These are phyloP conservation scores for Climacium dendroides DNA, from an alignment of 225 moss, liverwort and hornwort genomes.

Conservation along the genomic window DNA sequence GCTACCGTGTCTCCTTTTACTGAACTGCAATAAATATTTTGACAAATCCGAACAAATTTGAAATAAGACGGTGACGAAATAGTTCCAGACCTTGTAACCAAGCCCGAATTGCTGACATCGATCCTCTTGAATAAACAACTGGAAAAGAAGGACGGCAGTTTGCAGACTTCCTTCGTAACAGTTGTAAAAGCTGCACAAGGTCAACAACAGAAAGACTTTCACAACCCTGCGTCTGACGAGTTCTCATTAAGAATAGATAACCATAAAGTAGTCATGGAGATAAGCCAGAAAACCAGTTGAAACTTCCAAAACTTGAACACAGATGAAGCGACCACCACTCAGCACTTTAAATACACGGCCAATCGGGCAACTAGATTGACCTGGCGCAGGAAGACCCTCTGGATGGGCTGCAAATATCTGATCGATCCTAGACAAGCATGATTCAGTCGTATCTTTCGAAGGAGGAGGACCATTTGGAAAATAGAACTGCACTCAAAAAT, in stretches of 20 bases:
- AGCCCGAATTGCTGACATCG: conserved; percentile 52
- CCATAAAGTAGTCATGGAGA: not conserved
- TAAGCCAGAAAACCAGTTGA: not conserved
- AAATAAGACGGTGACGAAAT: not conserved
- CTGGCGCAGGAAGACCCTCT: conserved; percentile 42
- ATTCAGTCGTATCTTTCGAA: conserved; percentile 78
- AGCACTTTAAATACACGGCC: not conserved
- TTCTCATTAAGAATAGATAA: not conserved
- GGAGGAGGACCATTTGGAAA: conserved; percentile 93
- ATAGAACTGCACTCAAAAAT: conserved; percentile 62
- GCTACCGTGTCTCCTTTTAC: not conserved
- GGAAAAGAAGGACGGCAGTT: conserved; percentile 94
- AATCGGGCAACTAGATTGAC: conserved; percentile 1
- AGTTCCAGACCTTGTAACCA: conserved; percentile 55
- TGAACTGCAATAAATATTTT: not conserved
- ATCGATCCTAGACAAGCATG: conserved; percentile 60
- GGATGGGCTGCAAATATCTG: conserved; percentile 73
- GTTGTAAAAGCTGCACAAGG: conserved; percentile 58
- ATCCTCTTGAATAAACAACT: conserved; percentile 84
- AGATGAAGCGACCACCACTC: not conserved
- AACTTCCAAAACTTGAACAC: not conserved
- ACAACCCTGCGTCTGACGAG: not conserved
- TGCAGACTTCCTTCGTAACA: conserved; percentile 88
- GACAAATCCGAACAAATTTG: not conserved
- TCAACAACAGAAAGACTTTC: not conserved